Evolutionary conservation across 2,329 filamentous ascomycete species (phyloP).

Genomic region (Fusarium transvaalense): DNA sequence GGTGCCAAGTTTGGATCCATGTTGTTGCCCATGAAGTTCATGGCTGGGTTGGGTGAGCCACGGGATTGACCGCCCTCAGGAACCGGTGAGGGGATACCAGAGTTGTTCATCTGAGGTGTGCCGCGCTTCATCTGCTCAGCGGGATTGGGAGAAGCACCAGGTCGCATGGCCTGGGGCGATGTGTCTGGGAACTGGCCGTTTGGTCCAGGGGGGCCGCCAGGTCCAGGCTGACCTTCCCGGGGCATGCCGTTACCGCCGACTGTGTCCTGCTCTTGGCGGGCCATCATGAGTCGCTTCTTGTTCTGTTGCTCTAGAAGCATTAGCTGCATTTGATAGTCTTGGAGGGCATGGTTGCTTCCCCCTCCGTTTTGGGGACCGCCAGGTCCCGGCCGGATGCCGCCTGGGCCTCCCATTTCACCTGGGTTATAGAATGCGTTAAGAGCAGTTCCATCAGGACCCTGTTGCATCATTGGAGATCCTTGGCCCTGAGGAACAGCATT

Average conservation of each 20-base stretch:
- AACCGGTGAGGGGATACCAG: constrained; percentile 77
- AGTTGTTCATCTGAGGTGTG: constrained; percentile 78
- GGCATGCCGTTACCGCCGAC: constrained; percentile 61
- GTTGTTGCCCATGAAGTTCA: constrained; percentile 73
- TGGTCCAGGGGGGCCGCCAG: constrained; percentile 66
- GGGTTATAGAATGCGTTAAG: constrained; percentile 73
- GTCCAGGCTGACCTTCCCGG: constrained; percentile 65
- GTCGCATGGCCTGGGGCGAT: constrained; percentile 76
- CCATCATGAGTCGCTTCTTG: constrained; percentile 87
- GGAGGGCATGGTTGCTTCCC: constrained; percentile 80
- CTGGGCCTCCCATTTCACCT: constrained; percentile 68
- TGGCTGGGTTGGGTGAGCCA: constrained; percentile 72
- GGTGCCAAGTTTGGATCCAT: constrained; percentile 72
- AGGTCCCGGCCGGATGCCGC: constrained; percentile 69
- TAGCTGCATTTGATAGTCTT: constrained; percentile 91
- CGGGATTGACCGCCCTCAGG: constrained; percentile 76
- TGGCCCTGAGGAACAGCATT: constrained; percentile 80
- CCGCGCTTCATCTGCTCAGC: constrained; percentile 83
- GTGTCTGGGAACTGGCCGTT: constrained; percentile 77
- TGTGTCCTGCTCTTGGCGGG: constrained; percentile 80
- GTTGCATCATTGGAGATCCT: constrained; percentile 84
- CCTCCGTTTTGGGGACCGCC: constrained; percentile 62
- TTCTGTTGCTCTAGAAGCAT: constrained; percentile 91
- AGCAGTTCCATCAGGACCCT: constrained; percentile 73
- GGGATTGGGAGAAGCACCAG: constrained; percentile 81